A percentile compares a stretch with the other conserved stretches of the same genome.
Conservation (phyloP, 2,329 filamentous ascomycete species). For the Tolypocladium amazonense region DNA sequence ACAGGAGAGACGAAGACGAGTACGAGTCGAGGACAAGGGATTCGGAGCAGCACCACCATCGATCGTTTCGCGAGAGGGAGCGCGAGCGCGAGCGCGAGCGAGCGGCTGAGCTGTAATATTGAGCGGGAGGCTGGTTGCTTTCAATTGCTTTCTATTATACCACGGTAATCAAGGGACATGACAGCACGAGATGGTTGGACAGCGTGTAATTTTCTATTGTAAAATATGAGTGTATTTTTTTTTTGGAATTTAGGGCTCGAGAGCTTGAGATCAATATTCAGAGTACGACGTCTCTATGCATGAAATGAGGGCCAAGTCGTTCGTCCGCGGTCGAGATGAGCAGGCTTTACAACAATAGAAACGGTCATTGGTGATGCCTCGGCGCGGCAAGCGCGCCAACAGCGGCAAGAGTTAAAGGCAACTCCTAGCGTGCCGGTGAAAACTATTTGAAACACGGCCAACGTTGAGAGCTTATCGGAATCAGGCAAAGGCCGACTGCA, state of each 20-base stretch:
- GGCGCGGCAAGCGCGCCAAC: neutral
- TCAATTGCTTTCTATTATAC: neutral
- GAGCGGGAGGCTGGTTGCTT: neutral
- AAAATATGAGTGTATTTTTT: neutral
- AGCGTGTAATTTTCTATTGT: neutral
- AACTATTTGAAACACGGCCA: neutral
- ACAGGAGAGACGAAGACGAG: conserved; percentile 11
- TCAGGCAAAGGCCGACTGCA: neutral
- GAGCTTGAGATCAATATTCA: neutral
- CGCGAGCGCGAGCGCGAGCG: conserved; percentile 9
- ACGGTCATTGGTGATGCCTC: neutral
- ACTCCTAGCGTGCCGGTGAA: neutral
- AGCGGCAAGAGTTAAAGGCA: neutral
- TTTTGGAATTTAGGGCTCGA: neutral
- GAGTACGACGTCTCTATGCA: neutral
- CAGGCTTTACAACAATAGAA: neutral
- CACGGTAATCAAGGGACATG: neutral
- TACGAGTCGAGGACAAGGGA: conserved; percentile 6
- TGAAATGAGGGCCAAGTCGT: neutral
- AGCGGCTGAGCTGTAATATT: neutral
- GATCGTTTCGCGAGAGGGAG: conserved; percentile 11
- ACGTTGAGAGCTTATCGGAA: neutral
- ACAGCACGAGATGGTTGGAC: neutral
- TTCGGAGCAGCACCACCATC: conserved; percentile 8
- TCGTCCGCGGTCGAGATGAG: neutral